Evolutionary conservation across 1,284 basidiomycete genomes (phyloP).

Genomic region (Hortiboletus rubellus): DNA sequence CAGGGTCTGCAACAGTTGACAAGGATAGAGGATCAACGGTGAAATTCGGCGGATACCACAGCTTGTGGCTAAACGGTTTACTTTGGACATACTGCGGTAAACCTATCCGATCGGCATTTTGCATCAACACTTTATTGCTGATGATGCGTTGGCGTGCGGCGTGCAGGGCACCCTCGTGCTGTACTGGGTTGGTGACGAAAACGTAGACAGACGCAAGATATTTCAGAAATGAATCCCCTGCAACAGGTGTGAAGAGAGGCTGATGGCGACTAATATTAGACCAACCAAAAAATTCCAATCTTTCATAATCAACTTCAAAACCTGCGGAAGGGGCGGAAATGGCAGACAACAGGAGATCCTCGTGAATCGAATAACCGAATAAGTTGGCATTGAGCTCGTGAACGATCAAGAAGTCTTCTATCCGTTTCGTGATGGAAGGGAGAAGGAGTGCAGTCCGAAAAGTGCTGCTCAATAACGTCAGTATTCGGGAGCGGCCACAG

Average conservation of each 20-base stretch:
- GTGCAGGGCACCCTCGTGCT: slow-evolving; percentile 65
- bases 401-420: slow-evolving; percentile 70
- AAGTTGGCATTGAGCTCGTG: slow-evolving; percentile 74
- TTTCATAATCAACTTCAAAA: slow-evolving; percentile 73
- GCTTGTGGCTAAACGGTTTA: slow-evolving; percentile 63
- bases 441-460: slow-evolving; percentile 65
- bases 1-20: slow-evolving; percentile 20
- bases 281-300: slow-evolving; percentile 78
- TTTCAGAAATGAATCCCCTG: slow-evolving; percentile 82
- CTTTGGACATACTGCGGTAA: slow-evolving; percentile 71
- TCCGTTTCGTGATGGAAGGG: slow-evolving; percentile 66
- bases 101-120: slow-evolving; percentile 53
- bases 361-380: slow-evolving; percentile 60
- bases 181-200: slow-evolving; percentile 63
- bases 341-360: slow-evolving; percentile 61
- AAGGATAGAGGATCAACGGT: slow-evolving; percentile 23
- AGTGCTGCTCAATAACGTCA: slow-evolving; percentile 46
- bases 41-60: slow-evolving; percentile 62
- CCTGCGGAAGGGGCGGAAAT: slow-evolving; percentile 66
- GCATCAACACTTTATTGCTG: slow-evolving; percentile 66
- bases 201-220: slow-evolving; percentile 72
- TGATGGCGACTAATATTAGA: slow-evolving; percentile 32
- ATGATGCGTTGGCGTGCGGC: slow-evolving; percentile 63
- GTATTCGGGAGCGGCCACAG: slow-evolving; percentile 20
- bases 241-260: slow-evolving; percentile 18